Conservation (phyloP, 306 rosid genomes). For the Vigna unguiculata region DNA sequence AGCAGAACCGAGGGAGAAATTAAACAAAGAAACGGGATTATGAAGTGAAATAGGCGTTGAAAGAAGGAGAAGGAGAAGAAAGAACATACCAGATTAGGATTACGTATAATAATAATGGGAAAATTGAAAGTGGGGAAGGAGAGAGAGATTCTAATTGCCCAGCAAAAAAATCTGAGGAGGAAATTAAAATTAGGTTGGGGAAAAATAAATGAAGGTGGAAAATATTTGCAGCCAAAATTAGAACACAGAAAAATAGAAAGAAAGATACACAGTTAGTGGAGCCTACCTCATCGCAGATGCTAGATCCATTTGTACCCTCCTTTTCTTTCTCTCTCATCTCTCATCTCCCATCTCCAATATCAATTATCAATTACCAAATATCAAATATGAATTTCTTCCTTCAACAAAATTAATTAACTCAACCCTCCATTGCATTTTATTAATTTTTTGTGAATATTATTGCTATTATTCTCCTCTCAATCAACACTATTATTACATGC, state of each 20-base stretch:
- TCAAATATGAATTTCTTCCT: neutral
- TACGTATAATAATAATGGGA: constrained; percentile 26
- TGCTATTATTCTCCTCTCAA: too few relatives aligned
- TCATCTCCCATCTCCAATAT: constrained; percentile 11
- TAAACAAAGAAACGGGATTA: constrained; percentile 18
- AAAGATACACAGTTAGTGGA: constrained; percentile 53
- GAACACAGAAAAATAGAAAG: constrained; percentile 51
- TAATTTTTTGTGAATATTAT: too few relatives aligned
- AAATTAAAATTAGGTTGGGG: constrained; percentile 39
- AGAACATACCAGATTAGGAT: constrained; percentile 54
- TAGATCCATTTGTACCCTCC: constrained; percentile 57
- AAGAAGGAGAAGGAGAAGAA: constrained; percentile 21
- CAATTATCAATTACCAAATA: too few relatives aligned
- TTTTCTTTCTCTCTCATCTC: neutral
- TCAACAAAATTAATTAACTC: too few relatives aligned
- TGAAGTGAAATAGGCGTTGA: neutral
- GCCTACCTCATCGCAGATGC: constrained; percentile 57
- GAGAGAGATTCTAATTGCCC: constrained; percentile 35
- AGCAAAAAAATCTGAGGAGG: constrained; percentile 39
- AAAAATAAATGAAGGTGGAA: constrained; percentile 50
- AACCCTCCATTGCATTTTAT: too few relatives aligned
- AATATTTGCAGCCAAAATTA: constrained; percentile 52
- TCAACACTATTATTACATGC: too few relatives aligned
- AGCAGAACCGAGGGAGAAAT: neutral
- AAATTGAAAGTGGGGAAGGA: neutral